Evolutionary conservation across 257 asterid species (phyloP), one percentile per base, ranked within the genome.

Genomic region (Capsicum chinense): DNA sequence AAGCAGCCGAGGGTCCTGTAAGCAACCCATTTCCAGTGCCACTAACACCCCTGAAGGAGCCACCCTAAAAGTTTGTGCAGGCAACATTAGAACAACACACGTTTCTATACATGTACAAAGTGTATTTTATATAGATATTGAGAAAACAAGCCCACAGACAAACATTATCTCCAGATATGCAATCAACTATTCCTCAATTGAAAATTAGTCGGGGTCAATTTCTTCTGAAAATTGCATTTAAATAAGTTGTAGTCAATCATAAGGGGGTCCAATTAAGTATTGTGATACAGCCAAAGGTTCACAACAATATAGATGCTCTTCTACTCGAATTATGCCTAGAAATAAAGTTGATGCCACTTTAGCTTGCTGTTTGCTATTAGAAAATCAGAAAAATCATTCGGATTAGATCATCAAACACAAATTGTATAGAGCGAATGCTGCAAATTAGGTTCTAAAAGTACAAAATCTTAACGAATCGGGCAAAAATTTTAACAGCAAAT

Each of bases 1-100:
- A 89, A 64, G 92, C 87, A 86, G 85, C 90, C 37, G 86, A 81
- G 71, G 86, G 88, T 67, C 89, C 87, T 50, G 92, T 89, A 83
- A 73, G 87, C 81, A 90, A 88, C 74, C 87, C 85, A 70, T 92
- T 87, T 39, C 88, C 82, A 67, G 84, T 86, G 85, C 92, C 88
- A 80, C 91, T 89, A 84, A 84, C 69, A 79, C 87, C 86, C 47
- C 89, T 92, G 56, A 9, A 69, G 56, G 88, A 85, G 78, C 81
- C 83, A 56, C 89, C 94, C 96, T 92, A 80, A 58, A 59, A 79
- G 52, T 73, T 87, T 54, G 85, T 63, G 73, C 84, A 83, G 47
- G 71, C 54, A 83, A 85, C 81, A 79, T 58, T 57, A 57, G 37
- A 67, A 71, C 17, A 16, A 82, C 33, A 44, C 59, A 73, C 15